Evolutionary conservation across 2,329 filamentous ascomycete genomes (phyloP).

Genomic region (Microsporum canis): DNA sequence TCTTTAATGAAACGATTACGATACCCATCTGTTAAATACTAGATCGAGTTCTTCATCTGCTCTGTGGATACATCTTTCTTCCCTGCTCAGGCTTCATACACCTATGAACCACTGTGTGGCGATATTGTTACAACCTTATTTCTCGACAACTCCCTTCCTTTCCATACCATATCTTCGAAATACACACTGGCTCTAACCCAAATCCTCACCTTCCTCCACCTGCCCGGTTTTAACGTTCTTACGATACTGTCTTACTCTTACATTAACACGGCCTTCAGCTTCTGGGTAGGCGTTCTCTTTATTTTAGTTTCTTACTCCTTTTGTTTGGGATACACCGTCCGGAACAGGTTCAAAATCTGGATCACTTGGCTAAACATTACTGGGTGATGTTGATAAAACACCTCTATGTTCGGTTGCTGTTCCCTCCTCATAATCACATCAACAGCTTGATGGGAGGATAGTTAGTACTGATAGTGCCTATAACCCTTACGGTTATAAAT

Average conservation of each 20-base stretch:
- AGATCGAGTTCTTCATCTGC: conserved; percentile 14
- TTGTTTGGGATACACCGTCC: neutral
- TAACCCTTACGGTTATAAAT: neutral
- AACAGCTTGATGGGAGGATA: neutral
- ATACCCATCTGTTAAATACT: conserved; percentile 34
- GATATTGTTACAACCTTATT: neutral
- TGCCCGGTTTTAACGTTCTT: neutral
- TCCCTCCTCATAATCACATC: neutral
- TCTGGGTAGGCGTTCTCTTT: neutral
- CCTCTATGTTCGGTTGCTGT: neutral
- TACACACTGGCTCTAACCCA: neutral
- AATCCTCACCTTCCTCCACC: neutral
- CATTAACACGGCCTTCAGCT: neutral
- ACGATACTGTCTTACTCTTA: neutral
- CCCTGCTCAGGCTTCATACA: neutral
- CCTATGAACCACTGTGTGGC: neutral
- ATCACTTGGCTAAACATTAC: neutral
- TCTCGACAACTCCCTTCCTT: neutral
- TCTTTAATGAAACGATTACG: conserved; percentile 34
- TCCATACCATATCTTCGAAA: neutral
- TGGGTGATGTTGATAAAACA: neutral
- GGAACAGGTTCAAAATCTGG: neutral
- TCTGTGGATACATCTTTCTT: conserved; percentile 2
- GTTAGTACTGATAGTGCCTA: neutral
- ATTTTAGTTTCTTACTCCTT: neutral